Evolutionary conservation across 148 eudicot genomes (phyloP).

Genomic region (Camellia lanceoleosa): DNA sequence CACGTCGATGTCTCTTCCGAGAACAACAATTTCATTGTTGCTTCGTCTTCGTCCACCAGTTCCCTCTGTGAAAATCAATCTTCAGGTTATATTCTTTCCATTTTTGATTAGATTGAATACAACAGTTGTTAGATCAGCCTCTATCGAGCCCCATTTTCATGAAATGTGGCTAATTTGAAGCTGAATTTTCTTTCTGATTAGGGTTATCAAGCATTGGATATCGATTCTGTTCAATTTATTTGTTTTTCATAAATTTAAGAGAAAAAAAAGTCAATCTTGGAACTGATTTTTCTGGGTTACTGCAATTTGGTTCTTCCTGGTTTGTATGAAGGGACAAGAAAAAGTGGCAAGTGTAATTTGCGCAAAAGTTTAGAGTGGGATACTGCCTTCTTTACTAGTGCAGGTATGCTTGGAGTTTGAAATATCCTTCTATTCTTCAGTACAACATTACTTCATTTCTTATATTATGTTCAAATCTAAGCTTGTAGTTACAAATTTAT

Average conservation of each 20-base stretch:
- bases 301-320: too few relatives aligned
- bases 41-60: not conserved
- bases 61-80: not conserved
- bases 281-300: too few relatives aligned
- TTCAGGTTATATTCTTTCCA: not conserved
- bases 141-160: not conserved
- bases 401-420: constrained; percentile 47
- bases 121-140: not conserved
- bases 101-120: not conserved
- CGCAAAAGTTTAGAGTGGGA: constrained; percentile 99
- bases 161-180: not conserved
- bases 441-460: constrained; percentile 8
- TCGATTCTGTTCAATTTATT: not conserved
- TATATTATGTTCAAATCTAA: not conserved
- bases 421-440: not conserved
- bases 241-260: too few relatives aligned
- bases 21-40: not conserved
- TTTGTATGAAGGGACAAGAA: constrained; percentile 12
- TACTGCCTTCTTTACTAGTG: constrained; percentile 82
- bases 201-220: not conserved
- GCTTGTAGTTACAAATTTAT: not conserved
- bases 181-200: not conserved
- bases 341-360: constrained; percentile 61
- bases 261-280: not conserved
- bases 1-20: not conserved